Percentiles rank a stretch among this genome's conserved stretches.
phyloP scores from a whole-genome alignment of 139 green algal genomes.

The Tetradesmus lagerheimii region DNA sequence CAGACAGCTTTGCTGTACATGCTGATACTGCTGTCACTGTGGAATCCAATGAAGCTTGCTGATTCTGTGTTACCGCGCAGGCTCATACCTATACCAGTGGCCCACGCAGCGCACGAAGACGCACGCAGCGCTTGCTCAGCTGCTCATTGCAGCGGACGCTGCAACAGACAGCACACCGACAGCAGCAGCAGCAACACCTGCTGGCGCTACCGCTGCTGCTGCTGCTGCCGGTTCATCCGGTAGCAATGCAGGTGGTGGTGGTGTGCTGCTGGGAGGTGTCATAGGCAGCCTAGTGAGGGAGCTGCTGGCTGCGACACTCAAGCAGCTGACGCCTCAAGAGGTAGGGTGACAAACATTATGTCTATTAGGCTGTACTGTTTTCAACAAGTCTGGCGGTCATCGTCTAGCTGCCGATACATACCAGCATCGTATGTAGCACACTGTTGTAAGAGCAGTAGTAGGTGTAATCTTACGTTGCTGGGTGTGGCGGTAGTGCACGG shows the following conservation, averaged over 20 bases:
- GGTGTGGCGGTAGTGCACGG: too few species aligned
- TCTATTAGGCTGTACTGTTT: too few species aligned
- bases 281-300: constrained; percentile 20
- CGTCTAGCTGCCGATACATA: too few species aligned
- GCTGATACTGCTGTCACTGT: neutral
- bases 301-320: neutral
- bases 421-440: too few species aligned
- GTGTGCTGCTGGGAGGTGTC: neutral
- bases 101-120: neutral
- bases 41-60: neutral
- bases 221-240: neutral
- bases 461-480: too few species aligned
- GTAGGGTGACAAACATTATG: neutral
- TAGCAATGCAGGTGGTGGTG: neutral
- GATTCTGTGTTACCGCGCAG: neutral
- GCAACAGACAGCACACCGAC: neutral
- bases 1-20: neutral
- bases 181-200: constrained; percentile 25
- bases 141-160: constrained; percentile 17
- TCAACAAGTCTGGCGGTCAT: too few species aligned
- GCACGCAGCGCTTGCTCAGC: neutral
- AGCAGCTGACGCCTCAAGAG: constrained; percentile 20
- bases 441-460: too few species aligned
- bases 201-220: neutral
- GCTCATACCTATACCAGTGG: constrained; percentile 20